A percentile compares a stretch with the other conserved stretches of the same genome.
These are phyloP conservation scores for Phaeolepiota aurea DNA, from an alignment of 768 basidiomycete genomes.

Conservation along the genomic window DNA sequence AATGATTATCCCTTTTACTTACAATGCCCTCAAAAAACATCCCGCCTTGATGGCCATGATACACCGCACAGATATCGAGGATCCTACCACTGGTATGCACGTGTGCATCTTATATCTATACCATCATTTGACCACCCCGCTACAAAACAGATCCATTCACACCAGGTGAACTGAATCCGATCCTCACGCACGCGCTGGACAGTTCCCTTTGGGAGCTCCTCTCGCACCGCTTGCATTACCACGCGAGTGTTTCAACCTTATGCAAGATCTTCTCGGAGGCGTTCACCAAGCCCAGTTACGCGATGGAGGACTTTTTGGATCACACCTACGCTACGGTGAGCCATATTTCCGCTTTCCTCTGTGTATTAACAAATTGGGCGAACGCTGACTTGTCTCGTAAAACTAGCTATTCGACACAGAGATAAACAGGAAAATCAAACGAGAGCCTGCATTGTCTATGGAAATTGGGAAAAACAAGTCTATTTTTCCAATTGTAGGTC, in stretches of 20 bases:
- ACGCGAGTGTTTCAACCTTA: conserved; percentile 79
- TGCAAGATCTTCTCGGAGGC: conserved; percentile 81
- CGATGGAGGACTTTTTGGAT: conserved; percentile 94
- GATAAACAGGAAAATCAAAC: conserved; percentile 67
- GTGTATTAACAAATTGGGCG: background rate
- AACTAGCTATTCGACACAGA: conserved; percentile 82
- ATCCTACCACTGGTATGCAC: conserved; percentile 26
- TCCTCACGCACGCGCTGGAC: conserved; percentile 69
- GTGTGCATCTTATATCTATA: no score
- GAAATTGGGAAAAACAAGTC: conserved; percentile 25
- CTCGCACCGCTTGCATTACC: conserved; percentile 75
- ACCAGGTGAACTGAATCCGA: conserved; percentile 58
- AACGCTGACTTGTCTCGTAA: background rate
- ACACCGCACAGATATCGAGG: conserved; percentile 47
- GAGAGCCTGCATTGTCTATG: conserved; percentile 56
- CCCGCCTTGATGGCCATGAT: conserved; percentile 92
- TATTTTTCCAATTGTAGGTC: conserved; percentile 13
- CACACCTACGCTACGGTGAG: conserved; percentile 82
- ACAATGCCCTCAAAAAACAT: conserved; percentile 89
- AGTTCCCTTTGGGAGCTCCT: conserved; percentile 92
- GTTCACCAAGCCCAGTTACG: conserved; percentile 89
- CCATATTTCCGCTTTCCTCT: background rate
- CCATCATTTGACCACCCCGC: no score
- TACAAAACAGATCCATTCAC: conserved; percentile 75
- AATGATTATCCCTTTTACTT: conserved; percentile 87